phyloP scores from a whole-genome alignment of 495 filamentous ascomycete species.

The Hyaloscypha finlandica region DNA sequence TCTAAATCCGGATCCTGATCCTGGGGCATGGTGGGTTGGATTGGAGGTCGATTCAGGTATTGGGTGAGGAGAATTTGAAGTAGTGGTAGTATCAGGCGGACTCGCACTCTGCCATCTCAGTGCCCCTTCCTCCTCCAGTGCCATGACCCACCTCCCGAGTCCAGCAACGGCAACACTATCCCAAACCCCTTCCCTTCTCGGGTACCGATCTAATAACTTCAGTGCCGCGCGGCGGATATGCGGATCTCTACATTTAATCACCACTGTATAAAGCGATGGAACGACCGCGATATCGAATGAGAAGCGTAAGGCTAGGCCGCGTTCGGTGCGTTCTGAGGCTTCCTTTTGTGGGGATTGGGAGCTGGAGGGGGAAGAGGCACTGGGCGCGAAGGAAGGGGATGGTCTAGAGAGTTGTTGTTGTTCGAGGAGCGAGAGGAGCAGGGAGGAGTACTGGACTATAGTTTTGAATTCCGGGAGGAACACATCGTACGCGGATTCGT shows the following conservation, averaged over 20 bases:
- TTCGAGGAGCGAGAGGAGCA: constrained; percentile 12
- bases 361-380: background rate
- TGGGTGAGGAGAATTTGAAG: background rate
- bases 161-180: constrained; percentile 41
- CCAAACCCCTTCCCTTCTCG: constrained; percentile 49
- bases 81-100: background rate
- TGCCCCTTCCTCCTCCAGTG: constrained; percentile 43
- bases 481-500: constrained; percentile 20
- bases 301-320: constrained; percentile 9
- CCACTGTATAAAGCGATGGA: constrained; percentile 38
- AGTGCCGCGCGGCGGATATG: constrained; percentile 44
- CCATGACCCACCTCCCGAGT: constrained; percentile 41
- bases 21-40: background rate
- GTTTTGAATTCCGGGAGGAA: constrained; percentile 25
- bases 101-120: background rate
- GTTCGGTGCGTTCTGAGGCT: background rate
- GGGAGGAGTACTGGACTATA: constrained; percentile 10
- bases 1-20: no score
- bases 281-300: constrained; percentile 40
- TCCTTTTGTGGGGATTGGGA: background rate
- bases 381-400: background rate
- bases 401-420: background rate
- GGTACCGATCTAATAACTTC: constrained; percentile 36
- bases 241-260: constrained; percentile 46
- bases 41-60: background rate